Base-by-base conservation (phyloP, 352 stramenopile genomes). In the Pythium phragmiticola region DNA sequence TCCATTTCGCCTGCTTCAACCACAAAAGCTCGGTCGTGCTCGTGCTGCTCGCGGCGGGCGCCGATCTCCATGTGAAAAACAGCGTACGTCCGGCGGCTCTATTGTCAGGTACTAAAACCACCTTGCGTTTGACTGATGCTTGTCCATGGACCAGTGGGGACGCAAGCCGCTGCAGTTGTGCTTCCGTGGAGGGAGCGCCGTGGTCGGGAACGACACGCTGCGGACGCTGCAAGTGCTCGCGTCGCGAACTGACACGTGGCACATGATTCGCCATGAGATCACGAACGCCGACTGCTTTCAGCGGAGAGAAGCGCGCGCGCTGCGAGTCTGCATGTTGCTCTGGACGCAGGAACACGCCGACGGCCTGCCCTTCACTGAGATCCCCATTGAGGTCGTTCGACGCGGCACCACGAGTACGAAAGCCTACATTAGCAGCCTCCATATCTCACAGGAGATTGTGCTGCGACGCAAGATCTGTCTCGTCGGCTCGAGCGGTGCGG, bases 401-500 rank as follows among this genome's bases (percentile, higher is more conserved):
- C 34, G 54, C 16, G 54, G 54, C n/a, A 4, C 16, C 4, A 39
- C 48, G 3, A 28, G 7, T 12, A 51, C 36, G 5, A 21, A 51
- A 28, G 12, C 50, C 2, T 60, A 51, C 39, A 7, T 60, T 42
- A 39, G 19, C 16, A 19, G 19, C 2, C 37, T 50, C 4, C 14
- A 41, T 8, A 30, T 16, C 8, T 60, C 41, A 5, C 6, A 2
- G 7, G 11, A 17, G 3, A 41, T 51, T 13, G 17, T 41, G 33
- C 17, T 17, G 11, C 54, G 54, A 42, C 41, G 34, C 39, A 60
- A 51, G 17, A 16, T 60, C 21, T 49, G 19, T 13, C 21, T 60
- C 19, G 39, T 60, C 11, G 54, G 54, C 7, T 11, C n/a, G 7
- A 49, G 54, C 19, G 41, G 47, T 2, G 68, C 60, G 50, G 68